These are phyloP conservation scores for Achlya hypogyna DNA, from an alignment of 352 stramenopile species.

Conservation along the genomic window DNA sequence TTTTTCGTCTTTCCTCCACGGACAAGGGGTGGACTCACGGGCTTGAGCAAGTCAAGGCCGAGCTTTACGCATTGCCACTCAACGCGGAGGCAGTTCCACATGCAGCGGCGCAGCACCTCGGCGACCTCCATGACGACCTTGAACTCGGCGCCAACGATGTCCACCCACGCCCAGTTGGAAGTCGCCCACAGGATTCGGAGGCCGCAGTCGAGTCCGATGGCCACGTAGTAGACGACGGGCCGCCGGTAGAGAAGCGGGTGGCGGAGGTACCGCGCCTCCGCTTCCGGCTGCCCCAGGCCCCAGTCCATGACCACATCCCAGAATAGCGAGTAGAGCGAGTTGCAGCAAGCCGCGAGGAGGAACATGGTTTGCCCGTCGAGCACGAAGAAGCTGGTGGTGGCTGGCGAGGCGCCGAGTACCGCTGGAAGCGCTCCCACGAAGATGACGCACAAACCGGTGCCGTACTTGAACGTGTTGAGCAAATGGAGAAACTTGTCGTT, in stretches of 20 bases:
- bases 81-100: constrained; percentile 91
- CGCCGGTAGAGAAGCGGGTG: constrained; percentile 58
- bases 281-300: constrained; percentile 70
- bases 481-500: constrained; percentile 76
- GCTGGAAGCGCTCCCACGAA: constrained; percentile 64
- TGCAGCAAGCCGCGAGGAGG: constrained; percentile 75
- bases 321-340: constrained; percentile 93
- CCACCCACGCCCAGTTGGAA: constrained; percentile 76
- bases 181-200: constrained; percentile 94
- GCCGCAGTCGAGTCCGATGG: constrained; percentile 89
- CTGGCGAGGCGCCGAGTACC: constrained; percentile 37
- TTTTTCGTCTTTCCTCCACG: background rate
- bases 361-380: constrained; percentile 62
- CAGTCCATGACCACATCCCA: constrained; percentile 98
- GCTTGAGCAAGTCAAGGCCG: constrained; percentile 23
- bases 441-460: constrained; percentile 70
- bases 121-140: constrained; percentile 83
- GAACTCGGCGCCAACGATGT: constrained; percentile 57
- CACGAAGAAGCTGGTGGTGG: background rate
- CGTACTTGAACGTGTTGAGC: constrained; percentile 83
- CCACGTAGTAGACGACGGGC: constrained; percentile 80
- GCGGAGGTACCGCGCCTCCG: constrained; percentile 32
- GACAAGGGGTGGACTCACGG: background rate
- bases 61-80: constrained; percentile 88
- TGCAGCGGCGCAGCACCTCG: constrained; percentile 84